Percentiles rank a stretch among this genome's conserved stretches.
These are phyloP conservation scores for Myrmaecium sp. DNA, from an alignment of 2,329 filamentous ascomycete genomes.

Conservation along the genomic window DNA sequence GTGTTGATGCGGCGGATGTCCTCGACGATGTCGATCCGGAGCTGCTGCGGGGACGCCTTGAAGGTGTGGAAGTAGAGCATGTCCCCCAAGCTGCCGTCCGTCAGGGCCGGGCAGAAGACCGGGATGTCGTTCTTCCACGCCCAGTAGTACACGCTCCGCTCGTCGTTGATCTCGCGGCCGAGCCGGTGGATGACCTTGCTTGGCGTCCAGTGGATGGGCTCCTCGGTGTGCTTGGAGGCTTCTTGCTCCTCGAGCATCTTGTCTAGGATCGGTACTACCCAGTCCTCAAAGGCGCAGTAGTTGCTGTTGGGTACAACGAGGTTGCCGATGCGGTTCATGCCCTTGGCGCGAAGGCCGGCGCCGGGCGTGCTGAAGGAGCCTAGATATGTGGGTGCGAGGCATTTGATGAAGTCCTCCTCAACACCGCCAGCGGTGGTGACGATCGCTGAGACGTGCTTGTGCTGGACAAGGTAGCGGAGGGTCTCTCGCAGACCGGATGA, in stretches of 20 bases:
- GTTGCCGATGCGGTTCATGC: slow-evolving; percentile 92
- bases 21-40: slow-evolving; percentile 81
- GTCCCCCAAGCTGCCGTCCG: slow-evolving; percentile 86
- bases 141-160: slow-evolving; percentile 90
- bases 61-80: slow-evolving; percentile 99
- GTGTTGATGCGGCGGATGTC: slow-evolving; percentile 91
- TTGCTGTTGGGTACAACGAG: slow-evolving; percentile 92
- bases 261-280: slow-evolving; percentile 91
- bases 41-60: slow-evolving; percentile 64
- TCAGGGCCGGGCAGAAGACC: slow-evolving; percentile 90
- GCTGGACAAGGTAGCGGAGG: slow-evolving; percentile 80
- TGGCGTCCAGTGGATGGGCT: slow-evolving; percentile 77
- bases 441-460: slow-evolving; percentile 80
- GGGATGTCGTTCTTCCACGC: slow-evolving; percentile 93
- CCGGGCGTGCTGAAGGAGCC: slow-evolving; percentile 68
- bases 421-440: slow-evolving; percentile 92
- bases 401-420: slow-evolving; percentile 98
- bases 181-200: slow-evolving; percentile 80
- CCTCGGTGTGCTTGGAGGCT: slow-evolving; percentile 47
- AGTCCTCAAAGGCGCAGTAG: slow-evolving; percentile 95
- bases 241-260: slow-evolving; percentile 89
- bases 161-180: slow-evolving; percentile 86
- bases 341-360: slow-evolving; percentile 61
- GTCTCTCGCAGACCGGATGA: slow-evolving; percentile 88
- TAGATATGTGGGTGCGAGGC: slow-evolving; percentile 83